Evolutionary conservation across 1,139 yeast species (phyloP), one percentile per base, ranked within the genome.

Genomic region (Candida tetrigidarum): DNA sequence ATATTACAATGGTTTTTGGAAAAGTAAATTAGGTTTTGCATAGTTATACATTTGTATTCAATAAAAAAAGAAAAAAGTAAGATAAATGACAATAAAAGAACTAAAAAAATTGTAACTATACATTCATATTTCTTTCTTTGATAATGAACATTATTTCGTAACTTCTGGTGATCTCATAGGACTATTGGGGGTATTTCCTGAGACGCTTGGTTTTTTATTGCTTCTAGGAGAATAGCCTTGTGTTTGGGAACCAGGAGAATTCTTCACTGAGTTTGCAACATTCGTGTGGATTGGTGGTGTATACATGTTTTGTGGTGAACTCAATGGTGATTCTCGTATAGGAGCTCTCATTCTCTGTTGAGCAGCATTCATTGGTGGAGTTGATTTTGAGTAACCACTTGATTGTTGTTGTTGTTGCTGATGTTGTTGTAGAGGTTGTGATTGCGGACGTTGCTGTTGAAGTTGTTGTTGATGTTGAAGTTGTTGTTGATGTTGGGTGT

Each of bases 171-270:
- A 37, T 19, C 30, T 42, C 20, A 18, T 25, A 12, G 37, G 34
- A 34, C 37, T 39, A 9, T 37, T 27, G 3, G 37, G 33, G 3
- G 39, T 27, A n/a, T 34, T 26, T 11, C 27, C 14, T 18, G 27
- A 20, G n/a, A 39, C 14, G 19, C 38, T 30, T 3, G 37, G 8
- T 27, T 30, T 37, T 15, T 36, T 41, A 14, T 22, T 15, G 19
- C 15, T 29, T 14, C 26, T 62, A 1, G 74, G 74, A 0, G 74
- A 68, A 25, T 65, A 53, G 0, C 69, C 69, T 45, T 59, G 72
- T 0, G 69, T 58, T 2, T 68, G 58, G 1, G 69, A 62, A 47
- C 57, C 69, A 1, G 71, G 72, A 4, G 69, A 65, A 32, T 60
- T 23, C 12, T 28, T 37, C 12, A 23, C 32, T 19, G 40, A 28